These are phyloP conservation scores for Aspergillus sparsus DNA, from an alignment of 495 filamentous ascomycete genomes.

Conservation along the genomic window DNA sequence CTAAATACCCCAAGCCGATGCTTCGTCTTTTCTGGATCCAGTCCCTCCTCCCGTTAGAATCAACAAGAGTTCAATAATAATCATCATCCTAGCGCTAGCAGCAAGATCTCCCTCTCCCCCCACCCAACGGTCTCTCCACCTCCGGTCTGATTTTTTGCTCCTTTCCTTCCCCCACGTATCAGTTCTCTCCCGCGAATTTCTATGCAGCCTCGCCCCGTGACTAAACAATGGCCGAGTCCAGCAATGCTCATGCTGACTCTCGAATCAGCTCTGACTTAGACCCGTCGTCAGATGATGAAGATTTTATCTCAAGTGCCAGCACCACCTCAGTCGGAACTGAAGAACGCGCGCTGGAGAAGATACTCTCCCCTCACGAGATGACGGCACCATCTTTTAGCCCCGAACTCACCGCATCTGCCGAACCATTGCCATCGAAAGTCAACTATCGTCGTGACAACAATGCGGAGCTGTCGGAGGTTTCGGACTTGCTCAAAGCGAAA, in stretches of 20 bases:
- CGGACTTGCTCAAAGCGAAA: neutral
- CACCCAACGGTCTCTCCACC: neutral
- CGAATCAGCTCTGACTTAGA: constrained; percentile 31
- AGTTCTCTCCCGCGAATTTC: neutral
- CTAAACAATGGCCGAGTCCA: constrained; percentile 24
- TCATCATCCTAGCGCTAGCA: constrained; percentile 10
- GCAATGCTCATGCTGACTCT: constrained; percentile 17
- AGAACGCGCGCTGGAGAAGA: constrained; percentile 29
- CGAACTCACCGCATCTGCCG: constrained; percentile 9
- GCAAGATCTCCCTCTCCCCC: constrained; percentile 11
- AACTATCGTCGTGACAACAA: neutral
- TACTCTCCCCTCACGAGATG: constrained; percentile 28
- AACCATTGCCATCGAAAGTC: constrained; percentile 12
- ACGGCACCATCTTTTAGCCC: constrained; percentile 13
- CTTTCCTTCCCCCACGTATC: constrained; percentile 1
- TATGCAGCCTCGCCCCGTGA: constrained; percentile 14
- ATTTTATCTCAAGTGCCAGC: constrained; percentile 37
- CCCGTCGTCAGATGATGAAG: constrained; percentile 37
- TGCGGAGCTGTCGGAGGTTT: neutral
- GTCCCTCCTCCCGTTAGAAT: constrained; percentile 13
- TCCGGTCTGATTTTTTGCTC: constrained; percentile 2
- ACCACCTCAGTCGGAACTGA: constrained; percentile 31
- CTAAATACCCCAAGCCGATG: neutral
- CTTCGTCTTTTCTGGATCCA: constrained; percentile 20
- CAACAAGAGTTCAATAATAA: constrained; percentile 8